Evolutionary conservation across 2,329 filamentous ascomycete genomes (phyloP).

Genomic region (Diaporthe batatas): DNA sequence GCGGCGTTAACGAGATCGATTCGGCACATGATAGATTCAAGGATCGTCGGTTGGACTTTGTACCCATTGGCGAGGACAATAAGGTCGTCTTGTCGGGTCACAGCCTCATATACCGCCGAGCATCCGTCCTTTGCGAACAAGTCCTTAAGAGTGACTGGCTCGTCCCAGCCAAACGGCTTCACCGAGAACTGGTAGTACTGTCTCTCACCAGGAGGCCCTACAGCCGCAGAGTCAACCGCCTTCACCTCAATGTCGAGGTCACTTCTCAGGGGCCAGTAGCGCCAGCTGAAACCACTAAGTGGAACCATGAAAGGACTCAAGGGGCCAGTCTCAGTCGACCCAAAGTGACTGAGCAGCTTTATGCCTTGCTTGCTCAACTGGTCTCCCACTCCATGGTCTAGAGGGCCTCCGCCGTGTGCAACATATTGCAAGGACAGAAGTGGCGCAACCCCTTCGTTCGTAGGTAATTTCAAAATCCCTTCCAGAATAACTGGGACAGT

Average conservation of each 20-base stretch:
- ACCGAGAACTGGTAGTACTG: background rate
- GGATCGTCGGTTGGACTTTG: constrained; percentile 5
- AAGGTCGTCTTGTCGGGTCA: background rate
- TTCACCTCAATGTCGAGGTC: background rate
- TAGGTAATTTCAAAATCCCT: constrained; percentile 1
- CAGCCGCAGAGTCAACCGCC: no score
- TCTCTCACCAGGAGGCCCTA: background rate
- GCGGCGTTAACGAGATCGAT: background rate
- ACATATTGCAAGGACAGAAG: constrained; percentile 9
- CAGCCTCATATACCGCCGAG: background rate
- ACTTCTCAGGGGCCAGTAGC: constrained; percentile 7
- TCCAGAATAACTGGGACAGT: constrained; percentile 15
- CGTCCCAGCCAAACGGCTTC: background rate
- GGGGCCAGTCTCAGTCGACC: constrained; percentile 15
- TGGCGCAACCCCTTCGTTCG: background rate
- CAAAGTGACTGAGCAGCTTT: constrained; percentile 22
- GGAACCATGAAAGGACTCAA: constrained; percentile 3
- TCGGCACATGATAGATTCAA: background rate
- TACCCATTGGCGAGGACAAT: constrained; percentile 7
- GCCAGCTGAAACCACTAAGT: background rate
- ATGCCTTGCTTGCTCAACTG: background rate
- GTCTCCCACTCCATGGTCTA: background rate
- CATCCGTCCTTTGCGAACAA: background rate
- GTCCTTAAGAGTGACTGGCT: background rate
- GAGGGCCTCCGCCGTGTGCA: background rate